Percentiles rank a stretch among this genome's conserved stretches.
Conservation (phyloP, 192 early-diverging fungal species). For the Podila clonocystis region DNA sequence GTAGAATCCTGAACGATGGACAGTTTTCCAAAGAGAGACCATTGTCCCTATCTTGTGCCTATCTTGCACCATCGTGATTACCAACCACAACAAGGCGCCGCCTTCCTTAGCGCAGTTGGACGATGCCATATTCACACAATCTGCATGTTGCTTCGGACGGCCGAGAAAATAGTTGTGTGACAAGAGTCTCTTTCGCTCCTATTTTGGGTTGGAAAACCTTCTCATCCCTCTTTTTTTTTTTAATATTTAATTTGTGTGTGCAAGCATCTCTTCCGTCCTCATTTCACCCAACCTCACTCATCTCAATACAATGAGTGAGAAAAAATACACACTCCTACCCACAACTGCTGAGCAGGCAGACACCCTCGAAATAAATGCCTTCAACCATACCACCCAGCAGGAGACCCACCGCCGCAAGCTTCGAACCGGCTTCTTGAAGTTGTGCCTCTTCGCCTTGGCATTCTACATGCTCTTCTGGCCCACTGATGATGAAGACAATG, state of each 20-base stretch:
- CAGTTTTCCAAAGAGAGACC: no score
- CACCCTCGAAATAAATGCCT: neutral
- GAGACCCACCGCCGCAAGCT: neutral
- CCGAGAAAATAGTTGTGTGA: no score
- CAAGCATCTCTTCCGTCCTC: neutral
- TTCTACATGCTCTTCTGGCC: conserved; percentile 3
- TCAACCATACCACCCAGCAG: neutral
- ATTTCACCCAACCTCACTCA: neutral
- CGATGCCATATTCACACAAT: no score
- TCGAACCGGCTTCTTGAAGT: conserved; percentile 8
- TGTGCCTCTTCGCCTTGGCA: conserved; percentile 6
- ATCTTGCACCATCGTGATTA: no score
- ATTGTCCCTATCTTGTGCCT: no score
- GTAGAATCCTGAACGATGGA: no score
- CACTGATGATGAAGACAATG: neutral
- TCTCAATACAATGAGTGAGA: conserved; percentile 25
- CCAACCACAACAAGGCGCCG: no score
- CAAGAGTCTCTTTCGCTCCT: neutral
- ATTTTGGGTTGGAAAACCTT: conserved; percentile 6
- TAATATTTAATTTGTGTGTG: neutral
- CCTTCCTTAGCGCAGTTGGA: no score
- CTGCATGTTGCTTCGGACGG: no score
- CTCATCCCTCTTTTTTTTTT: neutral
- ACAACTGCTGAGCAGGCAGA: conserved; percentile 17
- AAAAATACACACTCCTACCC: conserved; percentile 23